These are phyloP conservation scores for Themeda triandra DNA, from an alignment of 176 grass and related monocot genomes.

Conservation along the genomic window DNA sequence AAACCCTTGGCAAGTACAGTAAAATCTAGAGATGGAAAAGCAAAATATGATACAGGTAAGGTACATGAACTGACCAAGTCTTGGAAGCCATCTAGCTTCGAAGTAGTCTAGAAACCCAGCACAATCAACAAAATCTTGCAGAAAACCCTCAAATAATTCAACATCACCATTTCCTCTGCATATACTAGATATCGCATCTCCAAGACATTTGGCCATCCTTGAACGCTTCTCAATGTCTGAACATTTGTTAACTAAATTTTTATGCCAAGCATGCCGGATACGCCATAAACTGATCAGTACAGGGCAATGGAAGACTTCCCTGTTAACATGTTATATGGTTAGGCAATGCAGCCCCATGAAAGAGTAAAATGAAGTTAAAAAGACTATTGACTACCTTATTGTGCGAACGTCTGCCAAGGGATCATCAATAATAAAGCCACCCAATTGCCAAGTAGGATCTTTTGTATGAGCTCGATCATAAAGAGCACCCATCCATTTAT, in stretches of 20 bases:
- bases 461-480: constrained; percentile 81
- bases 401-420: constrained; percentile 64
- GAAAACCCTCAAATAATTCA: constrained; percentile 64
- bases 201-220: constrained; percentile 53
- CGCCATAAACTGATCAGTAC: constrained; percentile 88
- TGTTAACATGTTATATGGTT: constrained; percentile 29
- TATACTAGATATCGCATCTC: constrained; percentile 58
- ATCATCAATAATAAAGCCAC: constrained; percentile 93
- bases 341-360: constrained; percentile 25
- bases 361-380: not conserved
- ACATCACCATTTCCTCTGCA: constrained; percentile 58
- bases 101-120: constrained; percentile 79
- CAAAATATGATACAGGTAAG: constrained; percentile 17
- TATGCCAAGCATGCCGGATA: constrained; percentile 66
- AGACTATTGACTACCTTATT: constrained; percentile 57
- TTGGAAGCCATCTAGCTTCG: constrained; percentile 71
- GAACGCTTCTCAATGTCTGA: constrained; percentile 47
- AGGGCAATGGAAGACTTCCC: constrained; percentile 79
- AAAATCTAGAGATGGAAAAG: constrained; percentile 17
- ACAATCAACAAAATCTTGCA: constrained; percentile 67
- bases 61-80: constrained; percentile 63
- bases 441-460: constrained; percentile 92
- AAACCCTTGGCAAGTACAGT: not conserved
- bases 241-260: constrained; percentile 73
- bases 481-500: constrained; percentile 90